A percentile compares a stretch with the other conserved stretches of the same genome.
Conservation (phyloP, 164 flowering plant genomes). For the Annona cherimola region DNA sequence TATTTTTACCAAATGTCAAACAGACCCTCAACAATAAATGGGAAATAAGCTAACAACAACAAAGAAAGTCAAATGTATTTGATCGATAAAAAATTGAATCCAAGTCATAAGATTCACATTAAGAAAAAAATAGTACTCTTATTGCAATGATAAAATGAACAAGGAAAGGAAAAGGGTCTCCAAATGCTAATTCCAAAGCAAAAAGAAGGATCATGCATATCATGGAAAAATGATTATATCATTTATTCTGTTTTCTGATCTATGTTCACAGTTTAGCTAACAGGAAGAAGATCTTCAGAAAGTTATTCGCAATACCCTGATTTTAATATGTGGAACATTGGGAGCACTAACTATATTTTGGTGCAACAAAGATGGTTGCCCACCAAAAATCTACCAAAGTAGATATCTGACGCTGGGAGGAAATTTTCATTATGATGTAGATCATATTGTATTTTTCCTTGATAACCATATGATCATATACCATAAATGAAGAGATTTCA, state of each 20-base stretch:
- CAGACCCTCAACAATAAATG: background rate
- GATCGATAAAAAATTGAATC: background rate
- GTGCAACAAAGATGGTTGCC: too few relatives aligned
- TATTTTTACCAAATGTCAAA: too few relatives aligned
- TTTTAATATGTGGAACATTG: too few relatives aligned
- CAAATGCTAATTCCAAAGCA: background rate
- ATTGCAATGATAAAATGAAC: background rate
- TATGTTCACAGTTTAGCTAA: background rate
- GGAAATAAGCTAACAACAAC: background rate
- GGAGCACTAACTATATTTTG: too few relatives aligned
- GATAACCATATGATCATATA: background rate
- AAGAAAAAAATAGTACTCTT: background rate
- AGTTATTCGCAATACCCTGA: background rate
- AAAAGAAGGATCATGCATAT: background rate
- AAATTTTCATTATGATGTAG: background rate
- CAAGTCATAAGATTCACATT: background rate
- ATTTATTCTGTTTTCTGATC: background rate
- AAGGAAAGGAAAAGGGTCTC: background rate
- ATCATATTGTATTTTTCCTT: background rate
- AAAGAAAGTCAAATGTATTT: background rate
- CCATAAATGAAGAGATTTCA: background rate
- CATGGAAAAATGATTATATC: background rate
- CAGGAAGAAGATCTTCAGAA: background rate
- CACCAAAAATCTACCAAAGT: too few relatives aligned
- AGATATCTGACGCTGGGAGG: too few relatives aligned